Evolutionary conservation across 305 asterid species (phyloP).

Genomic region (Fraxinus angustifolia): DNA sequence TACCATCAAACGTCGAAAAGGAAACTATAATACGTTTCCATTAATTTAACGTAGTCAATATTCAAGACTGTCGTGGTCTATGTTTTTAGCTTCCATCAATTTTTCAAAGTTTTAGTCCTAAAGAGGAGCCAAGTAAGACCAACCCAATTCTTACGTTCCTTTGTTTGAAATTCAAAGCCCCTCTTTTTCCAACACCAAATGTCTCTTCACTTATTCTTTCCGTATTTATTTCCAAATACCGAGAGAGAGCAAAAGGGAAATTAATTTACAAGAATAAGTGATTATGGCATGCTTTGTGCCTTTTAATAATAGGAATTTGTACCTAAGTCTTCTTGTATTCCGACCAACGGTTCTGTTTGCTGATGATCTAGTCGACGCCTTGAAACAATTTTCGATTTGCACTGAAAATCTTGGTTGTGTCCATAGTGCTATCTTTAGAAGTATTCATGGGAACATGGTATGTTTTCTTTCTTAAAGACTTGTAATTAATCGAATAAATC

Average conservation of each 20-base stretch:
- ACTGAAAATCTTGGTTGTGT: conserved; percentile 62
- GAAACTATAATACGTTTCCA: background rate
- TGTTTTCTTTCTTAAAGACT: background rate
- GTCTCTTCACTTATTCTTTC: background rate
- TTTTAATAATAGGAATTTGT: conserved; percentile 49
- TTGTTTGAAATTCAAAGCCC: conserved; percentile 30
- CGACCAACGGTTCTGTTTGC: conserved; percentile 48
- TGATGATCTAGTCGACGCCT: conserved; percentile 43
- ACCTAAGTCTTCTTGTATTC: conserved; percentile 45
- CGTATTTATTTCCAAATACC: background rate
- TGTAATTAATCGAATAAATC: background rate
- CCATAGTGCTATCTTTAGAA: conserved; percentile 51
- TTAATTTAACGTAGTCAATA: conserved; percentile 21
- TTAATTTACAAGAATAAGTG: background rate
- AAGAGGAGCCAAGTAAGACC: conserved; percentile 29
- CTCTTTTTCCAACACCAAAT: background rate
- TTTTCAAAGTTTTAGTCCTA: conserved; percentile 21
- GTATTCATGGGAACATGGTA: conserved; percentile 73
- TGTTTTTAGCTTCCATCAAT: conserved; percentile 6
- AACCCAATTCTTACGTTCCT: conserved; percentile 6
- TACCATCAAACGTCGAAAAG: background rate
- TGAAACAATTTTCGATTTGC: conserved; percentile 45
- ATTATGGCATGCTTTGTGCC: conserved; percentile 70
- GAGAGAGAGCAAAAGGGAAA: background rate
- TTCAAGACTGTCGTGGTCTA: background rate